A percentile compares a stretch with the other conserved stretches of the same genome.
phyloP scores from a whole-genome alignment of 768 basidiomycete genomes.

The Phylloporus sp. region DNA sequence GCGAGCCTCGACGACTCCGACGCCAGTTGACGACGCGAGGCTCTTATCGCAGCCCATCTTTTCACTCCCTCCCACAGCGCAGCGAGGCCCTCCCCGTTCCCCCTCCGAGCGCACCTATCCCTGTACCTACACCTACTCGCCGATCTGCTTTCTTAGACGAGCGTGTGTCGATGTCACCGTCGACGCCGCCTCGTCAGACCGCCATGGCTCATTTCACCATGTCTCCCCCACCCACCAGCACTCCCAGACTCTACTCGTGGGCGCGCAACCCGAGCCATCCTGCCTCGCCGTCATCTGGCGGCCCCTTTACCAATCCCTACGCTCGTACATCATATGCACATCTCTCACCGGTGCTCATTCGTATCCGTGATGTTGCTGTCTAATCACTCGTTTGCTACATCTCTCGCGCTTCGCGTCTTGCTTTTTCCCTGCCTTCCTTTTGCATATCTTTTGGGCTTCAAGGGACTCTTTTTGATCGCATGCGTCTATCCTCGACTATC shows the following conservation, averaged over 20 bases:
- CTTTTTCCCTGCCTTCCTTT: conserved; percentile 10
- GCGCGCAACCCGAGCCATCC: conserved; percentile 34
- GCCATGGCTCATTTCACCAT: conserved; percentile 31
- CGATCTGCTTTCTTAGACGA: conserved; percentile 23
- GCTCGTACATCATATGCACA: conserved; percentile 60
- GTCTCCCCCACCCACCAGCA: conserved; percentile 52
- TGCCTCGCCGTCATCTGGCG: conserved; percentile 32
- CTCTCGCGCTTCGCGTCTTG: background rate
- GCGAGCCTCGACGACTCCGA: background rate
- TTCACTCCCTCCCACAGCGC: conserved; percentile 4
- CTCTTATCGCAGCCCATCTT: background rate
- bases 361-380: conserved; percentile 39
- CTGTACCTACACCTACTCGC: conserved; percentile 25
- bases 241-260: conserved; percentile 60
- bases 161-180: conserved; percentile 15
- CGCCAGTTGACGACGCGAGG: conserved; percentile 1
- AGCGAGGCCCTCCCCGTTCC: conserved; percentile 15
- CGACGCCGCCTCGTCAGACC: conserved; percentile 32
- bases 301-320: conserved; percentile 53
- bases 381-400: background rate
- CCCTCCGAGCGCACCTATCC: conserved; percentile 26
- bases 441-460: conserved; percentile 11
- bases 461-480: conserved; percentile 4
- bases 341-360: conserved; percentile 46
- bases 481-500: conserved; percentile 21